Evolutionary conservation across 192 early-diverging fungal species (phyloP), one percentile per base, ranked within the genome.

Genomic region (Entophlyctis helioformis): DNA sequence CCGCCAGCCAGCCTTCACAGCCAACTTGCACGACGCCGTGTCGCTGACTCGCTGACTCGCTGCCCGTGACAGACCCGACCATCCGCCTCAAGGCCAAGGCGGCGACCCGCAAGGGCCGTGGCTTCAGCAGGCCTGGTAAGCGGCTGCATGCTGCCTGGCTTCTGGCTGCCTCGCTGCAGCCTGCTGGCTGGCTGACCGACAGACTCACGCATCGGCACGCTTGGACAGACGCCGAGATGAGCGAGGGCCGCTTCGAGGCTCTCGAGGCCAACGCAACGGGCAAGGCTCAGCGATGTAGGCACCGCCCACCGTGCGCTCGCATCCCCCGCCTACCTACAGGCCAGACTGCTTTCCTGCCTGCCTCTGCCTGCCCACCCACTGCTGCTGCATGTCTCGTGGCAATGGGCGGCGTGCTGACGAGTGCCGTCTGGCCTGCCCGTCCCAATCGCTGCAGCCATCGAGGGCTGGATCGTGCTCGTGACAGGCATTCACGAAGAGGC

Each of bases 391-490:
- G 15, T 26, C 20, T 48, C 7, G 2, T 32, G 13, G 13, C 4
- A 32, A 16, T 34, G 25, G 3, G 12, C 24, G 1, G 27, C 12
- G 18, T 24, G 3, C 22, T 31, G 36, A 7, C 21, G 7, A 0
- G 9, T 36, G 13, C 23, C 31, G 32, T 7, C 19, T 22, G 19
- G 24, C 10, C 11, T 21, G 16, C 18, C 5, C 9, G 26, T 43
- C 11, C n/a, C 16, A 10, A 15, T 42, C 27, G 42, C 19, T 44
- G 22, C 36, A 71, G 69, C 84, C 3, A 71, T 95, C 21, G 94
- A 97, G 54, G 94, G 94, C 26, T 97, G 94, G 94, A 89, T 97
- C 31, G 60, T 97, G 3, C 58, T 97, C n/a, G 80, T 86, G 9
- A 89, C 87, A 0, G 87, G 86, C 26, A 69, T 97, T 18, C 90